Conservation (phyloP, 345 rosid species). For the Eucalyptus tenuipes region DNA sequence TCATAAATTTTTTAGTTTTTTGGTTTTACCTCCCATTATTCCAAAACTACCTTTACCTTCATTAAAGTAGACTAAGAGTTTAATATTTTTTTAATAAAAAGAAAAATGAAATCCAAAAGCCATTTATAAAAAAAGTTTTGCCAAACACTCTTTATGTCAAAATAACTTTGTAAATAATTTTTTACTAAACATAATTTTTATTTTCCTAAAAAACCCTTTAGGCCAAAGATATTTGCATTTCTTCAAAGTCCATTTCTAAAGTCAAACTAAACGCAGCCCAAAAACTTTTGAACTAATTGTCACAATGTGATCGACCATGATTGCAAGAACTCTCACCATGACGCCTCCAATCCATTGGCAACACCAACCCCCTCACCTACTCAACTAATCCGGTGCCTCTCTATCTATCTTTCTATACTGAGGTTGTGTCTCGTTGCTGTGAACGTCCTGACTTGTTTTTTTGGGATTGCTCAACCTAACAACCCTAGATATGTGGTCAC, state of each 20-base stretch:
- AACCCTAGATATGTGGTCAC: not conserved
- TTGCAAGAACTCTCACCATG: not conserved
- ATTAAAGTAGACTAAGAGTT: fast-evolving
- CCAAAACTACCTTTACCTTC: too few species aligned
- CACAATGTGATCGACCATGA: fast-evolving
- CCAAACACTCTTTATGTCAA: fast-evolving
- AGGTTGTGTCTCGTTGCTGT: not conserved
- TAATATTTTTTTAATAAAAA: too few species aligned
- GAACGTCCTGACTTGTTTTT: not conserved
- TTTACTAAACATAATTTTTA: too few species aligned
- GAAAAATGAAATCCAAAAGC: too few species aligned
- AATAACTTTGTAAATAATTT: fast-evolving
- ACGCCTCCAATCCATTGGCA: not conserved
- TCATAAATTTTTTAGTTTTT: too few species aligned
- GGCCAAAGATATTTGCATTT: too few species aligned
- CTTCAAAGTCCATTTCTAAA: fast-evolving
- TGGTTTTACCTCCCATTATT: too few species aligned
- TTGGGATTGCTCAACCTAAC: not conserved
- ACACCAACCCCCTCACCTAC: not conserved
- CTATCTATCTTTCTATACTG: not conserved
- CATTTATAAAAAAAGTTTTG: too few species aligned
- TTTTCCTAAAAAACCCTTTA: fast-evolving
- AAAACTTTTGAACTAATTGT: too few species aligned
- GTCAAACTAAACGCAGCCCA: fast-evolving
- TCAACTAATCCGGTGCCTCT: not conserved